phyloP scores from a whole-genome alignment of 2,329 filamentous ascomycete genomes.

The Graphilbum sp. region DNA sequence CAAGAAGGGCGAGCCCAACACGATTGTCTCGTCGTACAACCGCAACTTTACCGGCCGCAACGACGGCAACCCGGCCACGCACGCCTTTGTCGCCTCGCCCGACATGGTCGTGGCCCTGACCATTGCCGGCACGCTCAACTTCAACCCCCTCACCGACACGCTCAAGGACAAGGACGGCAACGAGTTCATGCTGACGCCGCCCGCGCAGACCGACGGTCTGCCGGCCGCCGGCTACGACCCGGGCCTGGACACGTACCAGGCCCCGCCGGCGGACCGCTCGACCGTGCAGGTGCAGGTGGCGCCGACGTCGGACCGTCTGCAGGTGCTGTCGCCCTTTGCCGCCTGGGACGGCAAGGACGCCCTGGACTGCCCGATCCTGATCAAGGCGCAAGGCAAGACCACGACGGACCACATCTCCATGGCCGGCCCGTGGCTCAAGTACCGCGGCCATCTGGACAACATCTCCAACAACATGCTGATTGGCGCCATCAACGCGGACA shows the following conservation, averaged over 20 bases:
- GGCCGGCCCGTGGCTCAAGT: constrained; percentile 95
- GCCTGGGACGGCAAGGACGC: constrained; percentile 90
- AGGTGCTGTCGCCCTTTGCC: constrained; percentile 73
- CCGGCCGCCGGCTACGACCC: constrained; percentile 70
- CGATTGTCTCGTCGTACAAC: constrained; percentile 98
- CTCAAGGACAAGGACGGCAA: constrained; percentile 94
- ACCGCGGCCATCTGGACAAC: constrained; percentile 97
- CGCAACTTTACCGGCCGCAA: constrained; percentile 99
- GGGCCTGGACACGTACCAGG: constrained; percentile 88
- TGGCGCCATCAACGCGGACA: constrained; percentile 88
- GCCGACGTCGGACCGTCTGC: constrained; percentile 82
- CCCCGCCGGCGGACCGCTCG: constrained; percentile 65
- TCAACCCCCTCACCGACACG: constrained; percentile 87
- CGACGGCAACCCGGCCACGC: constrained; percentile 33
- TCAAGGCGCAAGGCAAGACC: constrained; percentile 93
- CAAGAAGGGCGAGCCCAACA: constrained; percentile 90
- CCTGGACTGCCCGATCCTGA: constrained; percentile 69
- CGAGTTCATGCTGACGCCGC: constrained; percentile 69
- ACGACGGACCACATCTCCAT: constrained; percentile 96
- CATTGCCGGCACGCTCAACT: constrained; percentile 37
- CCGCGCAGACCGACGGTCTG: constrained; percentile 64
- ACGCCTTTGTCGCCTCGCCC: constrained; percentile 30
- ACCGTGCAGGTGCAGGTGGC: constrained; percentile 66
- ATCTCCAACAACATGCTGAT: constrained; percentile 99
- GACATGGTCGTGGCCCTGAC: constrained; percentile 26